phyloP scores from a whole-genome alignment of 768 basidiomycete genomes.

The Lentinula detonsa region DNA sequence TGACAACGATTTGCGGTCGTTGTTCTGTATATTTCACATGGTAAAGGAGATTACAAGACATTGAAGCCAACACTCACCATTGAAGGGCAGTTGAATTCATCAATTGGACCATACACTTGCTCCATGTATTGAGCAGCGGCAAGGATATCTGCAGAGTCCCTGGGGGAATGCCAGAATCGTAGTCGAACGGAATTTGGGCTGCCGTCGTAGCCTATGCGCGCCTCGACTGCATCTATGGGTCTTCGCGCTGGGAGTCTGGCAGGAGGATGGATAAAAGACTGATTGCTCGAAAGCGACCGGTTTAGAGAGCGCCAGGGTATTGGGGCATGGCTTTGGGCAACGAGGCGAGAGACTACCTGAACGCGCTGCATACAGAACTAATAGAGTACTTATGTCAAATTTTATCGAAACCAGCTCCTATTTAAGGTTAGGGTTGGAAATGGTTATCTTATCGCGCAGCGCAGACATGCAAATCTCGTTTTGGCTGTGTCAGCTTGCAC shows the following conservation, averaged over 20 bases:
- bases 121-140: conserved; percentile 1
- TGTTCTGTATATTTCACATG: not conserved
- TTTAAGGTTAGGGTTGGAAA: too few species aligned
- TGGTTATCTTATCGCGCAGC: too few species aligned
- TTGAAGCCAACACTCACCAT: not conserved
- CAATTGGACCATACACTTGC: not conserved
- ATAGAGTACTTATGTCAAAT: not conserved
- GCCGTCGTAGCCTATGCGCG: not conserved
- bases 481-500: too few species aligned
- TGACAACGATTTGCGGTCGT: not conserved
- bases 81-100: not conserved
- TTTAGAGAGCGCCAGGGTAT: not conserved
- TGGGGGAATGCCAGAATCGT: not conserved
- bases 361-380: not conserved
- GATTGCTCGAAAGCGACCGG: not conserved
- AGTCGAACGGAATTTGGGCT: not conserved
- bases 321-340: not conserved
- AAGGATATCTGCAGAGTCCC: not conserved
- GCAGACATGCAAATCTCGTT: too few species aligned
- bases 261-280: not conserved
- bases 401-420: not conserved
- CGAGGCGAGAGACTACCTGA: not conserved
- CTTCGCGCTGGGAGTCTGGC: not conserved
- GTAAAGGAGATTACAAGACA: not conserved
- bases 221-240: not conserved